phyloP scores from a whole-genome alignment of 495 filamentous ascomycete species.

The Penicillium nucicola region DNA sequence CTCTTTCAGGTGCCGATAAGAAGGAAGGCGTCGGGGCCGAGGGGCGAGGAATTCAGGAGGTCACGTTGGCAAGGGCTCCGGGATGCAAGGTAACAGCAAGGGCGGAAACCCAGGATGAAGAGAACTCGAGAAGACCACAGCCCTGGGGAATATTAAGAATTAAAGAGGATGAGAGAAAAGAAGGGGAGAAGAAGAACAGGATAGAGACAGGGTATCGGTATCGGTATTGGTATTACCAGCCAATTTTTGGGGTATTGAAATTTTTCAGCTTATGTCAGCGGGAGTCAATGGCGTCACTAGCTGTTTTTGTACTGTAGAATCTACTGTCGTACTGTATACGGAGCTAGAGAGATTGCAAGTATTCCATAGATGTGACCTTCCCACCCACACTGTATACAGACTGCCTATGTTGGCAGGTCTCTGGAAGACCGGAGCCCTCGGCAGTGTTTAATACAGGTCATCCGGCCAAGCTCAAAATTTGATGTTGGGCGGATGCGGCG shows the following conservation, averaged over 20 bases:
- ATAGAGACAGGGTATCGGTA: constrained; percentile 7
- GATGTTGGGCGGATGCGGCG: constrained; percentile 32
- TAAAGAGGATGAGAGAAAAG: constrained; percentile 15
- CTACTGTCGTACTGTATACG: too few relatives aligned
- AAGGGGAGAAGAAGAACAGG: constrained; percentile 18
- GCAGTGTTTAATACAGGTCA: constrained; percentile 7
- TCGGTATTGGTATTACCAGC: constrained; percentile 15
- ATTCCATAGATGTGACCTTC: too few relatives aligned
- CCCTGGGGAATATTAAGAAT: constrained; percentile 15
- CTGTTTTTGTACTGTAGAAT: not conserved
- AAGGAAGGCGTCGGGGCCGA: constrained; percentile 16
- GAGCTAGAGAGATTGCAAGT: too few relatives aligned
- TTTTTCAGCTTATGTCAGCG: too few relatives aligned
- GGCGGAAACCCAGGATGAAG: constrained; percentile 14
- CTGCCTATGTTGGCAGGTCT: too few relatives aligned
- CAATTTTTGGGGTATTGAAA: constrained; percentile 6
- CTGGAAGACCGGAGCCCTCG: not conserved
- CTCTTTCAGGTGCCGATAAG: constrained; percentile 20
- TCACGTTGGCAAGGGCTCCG: constrained; percentile 11
- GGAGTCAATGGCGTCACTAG: constrained; percentile 26
- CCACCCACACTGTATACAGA: too few relatives aligned
- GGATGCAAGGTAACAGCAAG: constrained; percentile 23
- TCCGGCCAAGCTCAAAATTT: constrained; percentile 4
- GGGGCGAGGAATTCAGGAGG: constrained; percentile 14
- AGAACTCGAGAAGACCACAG: constrained; percentile 4